Conservation (phyloP, 257 asterid species). For the Solanum dulcamara region DNA sequence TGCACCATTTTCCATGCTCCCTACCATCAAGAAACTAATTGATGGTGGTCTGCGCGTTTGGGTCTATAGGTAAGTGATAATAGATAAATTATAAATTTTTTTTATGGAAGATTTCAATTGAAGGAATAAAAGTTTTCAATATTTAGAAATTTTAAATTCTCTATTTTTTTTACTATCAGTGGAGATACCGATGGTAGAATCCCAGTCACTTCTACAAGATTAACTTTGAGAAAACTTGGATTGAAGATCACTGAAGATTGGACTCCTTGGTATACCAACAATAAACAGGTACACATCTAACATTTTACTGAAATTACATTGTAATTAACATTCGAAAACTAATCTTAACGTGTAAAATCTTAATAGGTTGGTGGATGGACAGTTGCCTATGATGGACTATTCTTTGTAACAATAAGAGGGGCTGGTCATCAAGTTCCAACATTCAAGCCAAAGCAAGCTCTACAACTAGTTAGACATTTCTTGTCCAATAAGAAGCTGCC, state of each 20-base stretch:
- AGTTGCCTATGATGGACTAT: conserved; percentile 49
- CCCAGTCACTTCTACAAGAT: conserved; percentile 61
- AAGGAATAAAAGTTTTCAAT: not conserved
- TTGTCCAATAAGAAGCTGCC: conserved; percentile 42
- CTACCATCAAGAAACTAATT: conserved; percentile 35
- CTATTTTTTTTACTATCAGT: conserved; percentile 13
- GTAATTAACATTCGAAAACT: not conserved
- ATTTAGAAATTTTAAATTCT: not conserved
- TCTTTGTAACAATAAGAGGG: conserved; percentile 66
- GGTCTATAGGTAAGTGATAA: conserved; percentile 51
- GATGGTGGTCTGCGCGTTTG: conserved; percentile 47
- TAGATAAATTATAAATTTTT: not conserved
- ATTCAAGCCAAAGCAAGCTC: conserved; percentile 57
- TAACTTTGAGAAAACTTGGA: conserved; percentile 41
- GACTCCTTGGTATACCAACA: conserved; percentile 66
- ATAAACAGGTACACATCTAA: conserved; percentile 34
- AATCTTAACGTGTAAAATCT: not conserved
- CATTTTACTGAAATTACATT: not conserved
- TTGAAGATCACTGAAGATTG: conserved; percentile 36
- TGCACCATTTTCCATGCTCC: conserved; percentile 52
- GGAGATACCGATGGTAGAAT: conserved; percentile 77
- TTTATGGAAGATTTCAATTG: not conserved
- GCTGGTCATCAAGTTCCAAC: conserved; percentile 86
- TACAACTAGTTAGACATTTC: conserved; percentile 48
- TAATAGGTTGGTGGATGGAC: conserved; percentile 89